Base-by-base conservation (phyloP, 352 stramenopile species). In the Globisporangium perplexum region DNA sequence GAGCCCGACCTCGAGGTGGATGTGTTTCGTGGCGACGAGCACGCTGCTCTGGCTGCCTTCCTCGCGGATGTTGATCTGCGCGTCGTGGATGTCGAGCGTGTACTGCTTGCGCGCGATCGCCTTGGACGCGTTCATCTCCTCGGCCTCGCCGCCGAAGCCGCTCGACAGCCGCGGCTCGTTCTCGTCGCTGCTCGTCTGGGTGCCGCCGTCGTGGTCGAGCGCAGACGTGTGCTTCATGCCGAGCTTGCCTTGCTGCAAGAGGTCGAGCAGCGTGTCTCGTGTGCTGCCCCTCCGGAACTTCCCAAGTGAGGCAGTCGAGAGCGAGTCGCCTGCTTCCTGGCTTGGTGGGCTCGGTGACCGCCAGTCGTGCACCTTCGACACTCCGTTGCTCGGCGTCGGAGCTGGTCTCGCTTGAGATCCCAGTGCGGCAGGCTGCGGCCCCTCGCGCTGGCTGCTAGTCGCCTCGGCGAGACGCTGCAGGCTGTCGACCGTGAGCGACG, bases 11-110 rank as follows among this genome's bases (percentile, higher is more conserved):
- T 90, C 79, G 4, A 93, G 63, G 45, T 91, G 83, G 39, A 93
- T 90, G 30, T 86, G 83, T 26, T 86, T 81, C 1, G 83, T 86
- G 10, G 80, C 83, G 11, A 88, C 59, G 39, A 93, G 53, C 30
- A 88, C 72, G 36, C 72, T 90, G 53, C 80, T 91, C 46, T 73
- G 68, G 20, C 61, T 87, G 1, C 57, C 69, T 35, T 88, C 78
- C 50, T 93, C 83, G 0, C 77, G 69, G 18, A 90, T 72, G 48
- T 90, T 90, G 60, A 93, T 91, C 47, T 93, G 83, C 0, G 69
- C 72, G 42, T 93, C 78, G 50, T 89, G 75, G 24, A 90, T 68
- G 53, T 90, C 78, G 5, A 90, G 53, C 1, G 79, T 93, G 60
- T 89, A 93, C 18, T 74, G 64, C 50, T 93, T 93, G 59, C 76